Evolutionary conservation across 139 green algal species (phyloP), one percentile per base, ranked within the genome.

Genomic region (Pseudopediastrum boryanum): DNA sequence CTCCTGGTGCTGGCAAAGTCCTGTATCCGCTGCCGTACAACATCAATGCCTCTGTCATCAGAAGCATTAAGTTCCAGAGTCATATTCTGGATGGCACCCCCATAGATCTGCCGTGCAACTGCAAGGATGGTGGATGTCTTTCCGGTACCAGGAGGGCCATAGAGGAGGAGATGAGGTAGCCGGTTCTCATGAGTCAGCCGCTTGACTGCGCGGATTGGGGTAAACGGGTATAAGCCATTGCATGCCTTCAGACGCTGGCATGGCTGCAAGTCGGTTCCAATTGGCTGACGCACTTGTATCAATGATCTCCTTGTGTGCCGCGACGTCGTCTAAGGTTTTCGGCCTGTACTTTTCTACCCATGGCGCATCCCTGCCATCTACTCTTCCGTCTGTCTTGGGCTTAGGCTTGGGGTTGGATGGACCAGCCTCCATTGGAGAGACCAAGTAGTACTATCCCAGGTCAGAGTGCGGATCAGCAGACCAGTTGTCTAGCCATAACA

Each of bases 321-420:
- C 91, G 27, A 99, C 94, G 70, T 99, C 95, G 41, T 96, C 92
- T 19, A 99, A 87, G 25, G 82, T 90, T 64, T 93, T 89, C 0
- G 96, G 96, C 3, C 96, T 82, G 86, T 98, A 99, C 83, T 99
- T 99, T 83, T 99, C 96, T 0, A 98, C 88, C 96, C 95, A 99
- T 0, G 91, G 91, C 5, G 51, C 65, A 46, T 77, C 65, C 3
- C 51, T 42, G 10, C 51, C 65, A 2, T 76, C 76, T 27, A 33
- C 41, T 4, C 64, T 25, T 2, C 38, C 27, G 36, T 75, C 71
- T 35, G 42, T 56, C 31, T 78, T 78, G 9, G 58, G 54, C 41
- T 41, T 56, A n/a, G 39, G 42, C 38, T 41, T 74, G 27, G 29
- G 25, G 16, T n/a, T n/a, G n/a, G n/a, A n/a, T n/a, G n/a, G n/a